Evolutionary conservation across 768 basidiomycete species (phyloP), one percentile per base, ranked within the genome.

Genomic region (Tulasnella sp.): DNA sequence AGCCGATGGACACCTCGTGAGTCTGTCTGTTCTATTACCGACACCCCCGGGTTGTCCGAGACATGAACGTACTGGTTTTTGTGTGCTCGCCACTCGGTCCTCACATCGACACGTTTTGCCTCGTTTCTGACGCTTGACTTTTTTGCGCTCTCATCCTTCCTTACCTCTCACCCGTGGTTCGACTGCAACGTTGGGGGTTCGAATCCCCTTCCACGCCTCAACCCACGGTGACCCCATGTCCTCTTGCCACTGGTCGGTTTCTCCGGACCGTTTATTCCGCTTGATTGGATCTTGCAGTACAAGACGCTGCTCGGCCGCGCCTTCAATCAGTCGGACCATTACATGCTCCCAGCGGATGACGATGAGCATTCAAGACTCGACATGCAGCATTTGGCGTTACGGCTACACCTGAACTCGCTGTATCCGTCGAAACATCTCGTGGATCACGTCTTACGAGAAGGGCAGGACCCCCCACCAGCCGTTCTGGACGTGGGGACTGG

Each of bases 311-410:
- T 39, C 34, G 78, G 78, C 18, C 71, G 78, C 10, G 71, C 78
- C 36, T 79, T 79, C 71, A 79, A 31, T n/a, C 34, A 79, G 42
- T 46, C 40, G 27, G 78, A 79, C 21, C 27, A 79, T 52, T 79
- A 79, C 78, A 44, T 38, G 68, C 78, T 79, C 44, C 78, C 78
- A 18, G 78, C 78, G 27, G 78, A 79, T 48, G 78, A 79, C 44
- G 56, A 44, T 34, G 78, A 79, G 34, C 78, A 79, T 52, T 72
- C 44, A 31, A 68, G 78, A 52, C 78, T 79, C 31, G 71, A 79
- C 44, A 24, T 72, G 36, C 78, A 79, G 38, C 78, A 79, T 48
- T 27, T 74, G 73, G 36, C 71, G 27, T 58, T 79, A 48, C 73
- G 71, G 36, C 31, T 48, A 14, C 71, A 79, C 71, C 36, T 79